Evolutionary conservation across 305 asterid genomes (phyloP).

Genomic region (Solanum aculeatissimum): DNA sequence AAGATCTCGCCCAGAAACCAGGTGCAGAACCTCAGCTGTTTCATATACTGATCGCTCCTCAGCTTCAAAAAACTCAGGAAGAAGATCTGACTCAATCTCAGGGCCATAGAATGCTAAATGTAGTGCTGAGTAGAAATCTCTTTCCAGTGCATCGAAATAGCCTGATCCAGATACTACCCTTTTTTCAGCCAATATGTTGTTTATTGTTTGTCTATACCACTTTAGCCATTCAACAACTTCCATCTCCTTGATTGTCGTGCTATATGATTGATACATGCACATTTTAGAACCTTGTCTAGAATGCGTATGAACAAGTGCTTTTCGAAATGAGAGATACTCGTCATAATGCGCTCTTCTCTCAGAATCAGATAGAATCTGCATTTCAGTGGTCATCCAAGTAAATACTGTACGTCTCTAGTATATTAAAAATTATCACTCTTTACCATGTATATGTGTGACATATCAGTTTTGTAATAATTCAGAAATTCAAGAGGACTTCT

Average conservation of each 20-base stretch:
- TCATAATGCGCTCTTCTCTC: conserved; percentile 77
- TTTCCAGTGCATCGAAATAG: conserved; percentile 64
- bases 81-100: conserved; percentile 66
- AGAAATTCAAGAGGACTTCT: background rate
- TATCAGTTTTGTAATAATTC: background rate
- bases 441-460: background rate
- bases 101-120: conserved; percentile 86
- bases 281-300: conserved; percentile 26
- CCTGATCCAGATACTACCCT: conserved; percentile 76
- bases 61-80: conserved; percentile 86
- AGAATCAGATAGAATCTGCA: conserved; percentile 78
- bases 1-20: conserved; percentile 87
- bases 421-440: background rate
- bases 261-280: conserved; percentile 32
- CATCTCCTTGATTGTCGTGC: conserved; percentile 37
- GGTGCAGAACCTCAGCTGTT: conserved; percentile 82
- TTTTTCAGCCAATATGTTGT: conserved; percentile 61
- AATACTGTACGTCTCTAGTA: background rate
- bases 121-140: conserved; percentile 74
- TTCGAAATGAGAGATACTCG: conserved; percentile 41
- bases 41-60: conserved; percentile 62
- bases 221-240: conserved; percentile 90
- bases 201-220: conserved; percentile 75
- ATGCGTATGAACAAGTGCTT: conserved; percentile 20
- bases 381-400: conserved; percentile 4